phyloP scores from a whole-genome alignment of 192 early-diverging fungal species.

The Coemansia sp. region DNA sequence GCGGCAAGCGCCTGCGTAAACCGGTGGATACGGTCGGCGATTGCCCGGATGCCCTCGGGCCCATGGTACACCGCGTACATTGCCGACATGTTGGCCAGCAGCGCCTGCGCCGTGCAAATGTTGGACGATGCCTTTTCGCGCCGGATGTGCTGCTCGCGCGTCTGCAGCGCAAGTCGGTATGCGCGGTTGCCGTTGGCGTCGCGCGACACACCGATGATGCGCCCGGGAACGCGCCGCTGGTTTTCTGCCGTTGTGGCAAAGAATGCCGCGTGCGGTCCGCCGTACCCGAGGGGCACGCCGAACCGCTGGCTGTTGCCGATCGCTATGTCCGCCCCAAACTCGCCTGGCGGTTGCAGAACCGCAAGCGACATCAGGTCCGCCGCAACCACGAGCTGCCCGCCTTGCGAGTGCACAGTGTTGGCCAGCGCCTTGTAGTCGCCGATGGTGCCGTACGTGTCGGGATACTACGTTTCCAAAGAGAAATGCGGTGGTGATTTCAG shows the following conservation, averaged over 20 bases:
- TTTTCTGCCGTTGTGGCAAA: slow-evolving; percentile 91
- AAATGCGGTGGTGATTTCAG: too few relatives aligned
- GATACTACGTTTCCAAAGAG: slow-evolving; percentile 71
- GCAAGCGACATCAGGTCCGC: slow-evolving; percentile 94
- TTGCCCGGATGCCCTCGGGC: slow-evolving; percentile 85
- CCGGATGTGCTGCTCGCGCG: slow-evolving; percentile 98
- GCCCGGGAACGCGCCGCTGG: slow-evolving; percentile 95
- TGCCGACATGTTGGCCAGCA: slow-evolving; percentile 99
- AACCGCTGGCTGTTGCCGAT: slow-evolving; percentile 98
- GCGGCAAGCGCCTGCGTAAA: slow-evolving; percentile 82
- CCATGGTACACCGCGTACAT: slow-evolving; percentile 99
- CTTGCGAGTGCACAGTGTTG: slow-evolving; percentile 73
- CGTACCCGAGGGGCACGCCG: slow-evolving; percentile 98
- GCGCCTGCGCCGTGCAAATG: slow-evolving; percentile 99
- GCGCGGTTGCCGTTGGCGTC: slow-evolving; percentile 86
- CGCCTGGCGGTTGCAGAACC: slow-evolving; percentile 88
- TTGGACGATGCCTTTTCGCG: slow-evolving; percentile 99
- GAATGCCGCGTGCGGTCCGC: slow-evolving; percentile 99
- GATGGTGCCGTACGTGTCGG: slow-evolving; percentile 85
- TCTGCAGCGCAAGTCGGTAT: slow-evolving; percentile 95
- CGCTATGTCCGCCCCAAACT: slow-evolving; percentile 98
- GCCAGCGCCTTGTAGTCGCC: slow-evolving; percentile 81
- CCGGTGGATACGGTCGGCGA: slow-evolving; percentile 93
- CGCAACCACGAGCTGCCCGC: slow-evolving; percentile 88
- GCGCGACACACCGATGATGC: slow-evolving; percentile 95